Conservation (phyloP, 495 filamentous ascomycete species). For the Xylaria grammica region DNA sequence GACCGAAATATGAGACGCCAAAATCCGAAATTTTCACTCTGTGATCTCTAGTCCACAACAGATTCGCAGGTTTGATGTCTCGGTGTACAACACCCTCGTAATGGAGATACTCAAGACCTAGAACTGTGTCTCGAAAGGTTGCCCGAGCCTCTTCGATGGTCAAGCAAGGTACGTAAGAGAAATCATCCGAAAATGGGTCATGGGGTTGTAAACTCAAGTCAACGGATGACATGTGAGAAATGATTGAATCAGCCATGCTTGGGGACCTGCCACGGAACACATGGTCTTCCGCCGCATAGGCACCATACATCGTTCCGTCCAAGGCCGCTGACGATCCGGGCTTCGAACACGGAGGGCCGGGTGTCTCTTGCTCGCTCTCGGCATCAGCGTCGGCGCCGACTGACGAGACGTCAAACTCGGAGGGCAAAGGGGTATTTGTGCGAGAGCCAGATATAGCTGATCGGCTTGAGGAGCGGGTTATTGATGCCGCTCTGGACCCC, state of each 20-base stretch:
- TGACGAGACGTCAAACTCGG: conserved; percentile 47
- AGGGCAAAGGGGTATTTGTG: conserved; percentile 48
- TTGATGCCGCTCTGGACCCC: conserved; percentile 49
- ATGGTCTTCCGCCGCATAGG: conserved; percentile 65
- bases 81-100: conserved; percentile 97
- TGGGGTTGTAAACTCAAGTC: conserved; percentile 55
- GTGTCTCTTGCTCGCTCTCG: conserved; percentile 53
- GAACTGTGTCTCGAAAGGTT: conserved; percentile 89
- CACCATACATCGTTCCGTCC: conserved; percentile 77
- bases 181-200: conserved; percentile 76
- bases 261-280: conserved; percentile 59
- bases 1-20: conserved; percentile 94
- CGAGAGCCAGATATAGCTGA: conserved; percentile 52
- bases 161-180: conserved; percentile 87
- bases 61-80: conserved; percentile 98
- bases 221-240: conserved; percentile 64
- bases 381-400: conserved; percentile 35
- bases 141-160: conserved; percentile 83
- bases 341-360: conserved; percentile 49
- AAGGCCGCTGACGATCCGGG: conserved; percentile 61
- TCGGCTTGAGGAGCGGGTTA: conserved; percentile 49
- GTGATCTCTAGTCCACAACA: conserved; percentile 83
- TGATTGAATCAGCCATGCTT: conserved; percentile 65
- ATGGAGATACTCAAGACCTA: conserved; percentile 94
- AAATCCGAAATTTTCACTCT: conserved; percentile 99